These are phyloP conservation scores for Albophoma yamanashiensis DNA, from an alignment of 2,329 filamentous ascomycete species.

Conservation along the genomic window DNA sequence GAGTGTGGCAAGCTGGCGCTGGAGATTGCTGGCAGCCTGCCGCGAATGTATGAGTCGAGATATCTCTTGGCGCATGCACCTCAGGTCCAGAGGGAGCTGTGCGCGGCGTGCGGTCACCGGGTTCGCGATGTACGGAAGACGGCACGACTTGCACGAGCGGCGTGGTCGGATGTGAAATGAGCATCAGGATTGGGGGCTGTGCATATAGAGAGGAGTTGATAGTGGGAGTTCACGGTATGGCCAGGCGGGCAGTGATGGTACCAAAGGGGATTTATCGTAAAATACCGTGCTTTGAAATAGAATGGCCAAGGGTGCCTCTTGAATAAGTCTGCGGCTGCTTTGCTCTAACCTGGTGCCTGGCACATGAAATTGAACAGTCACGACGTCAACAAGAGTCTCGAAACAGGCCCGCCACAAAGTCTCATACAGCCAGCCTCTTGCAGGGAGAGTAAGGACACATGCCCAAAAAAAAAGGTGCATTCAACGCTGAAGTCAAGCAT, in stretches of 20 bases:
- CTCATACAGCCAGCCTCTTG: not conserved
- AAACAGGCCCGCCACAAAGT: not conserved
- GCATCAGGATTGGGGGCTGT: not conserved
- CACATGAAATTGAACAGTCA: not conserved
- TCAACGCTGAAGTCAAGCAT: not conserved
- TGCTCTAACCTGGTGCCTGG: not conserved
- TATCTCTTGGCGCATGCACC: conserved; percentile 32
- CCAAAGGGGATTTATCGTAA: not conserved
- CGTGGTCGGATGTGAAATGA: conserved; percentile 33
- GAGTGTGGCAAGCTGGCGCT: conserved; percentile 36
- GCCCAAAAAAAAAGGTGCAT: not conserved
- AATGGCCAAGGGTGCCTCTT: not conserved
- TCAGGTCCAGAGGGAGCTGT: conserved; percentile 34
- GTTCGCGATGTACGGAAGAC: conserved; percentile 40
- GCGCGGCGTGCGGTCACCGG: conserved; percentile 39
- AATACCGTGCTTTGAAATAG: too few species aligned
- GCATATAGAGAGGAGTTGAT: not conserved
- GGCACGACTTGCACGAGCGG: conserved; percentile 36
- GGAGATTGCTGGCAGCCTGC: conserved; percentile 35
- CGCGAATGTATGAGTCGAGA: conserved; percentile 35
- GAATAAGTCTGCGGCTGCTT: not conserved
- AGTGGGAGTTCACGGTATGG: not conserved
- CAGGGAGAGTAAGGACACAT: not conserved
- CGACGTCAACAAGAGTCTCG: too few species aligned
- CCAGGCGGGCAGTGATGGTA: not conserved